These are phyloP conservation scores for Fallopia convolvulus DNA, from an alignment of 148 eudicot species.

Conservation along the genomic window DNA sequence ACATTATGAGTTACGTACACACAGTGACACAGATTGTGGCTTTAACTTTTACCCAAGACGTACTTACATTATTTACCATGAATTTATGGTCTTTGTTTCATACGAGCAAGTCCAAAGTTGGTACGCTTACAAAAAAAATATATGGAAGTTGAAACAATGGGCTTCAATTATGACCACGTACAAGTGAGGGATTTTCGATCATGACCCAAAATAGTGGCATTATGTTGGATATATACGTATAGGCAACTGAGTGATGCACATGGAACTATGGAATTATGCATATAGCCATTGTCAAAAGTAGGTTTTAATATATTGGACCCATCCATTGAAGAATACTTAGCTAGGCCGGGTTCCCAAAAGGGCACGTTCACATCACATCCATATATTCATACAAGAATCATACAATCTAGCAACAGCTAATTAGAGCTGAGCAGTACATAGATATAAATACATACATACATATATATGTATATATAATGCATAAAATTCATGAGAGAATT, in stretches of 20 bases:
- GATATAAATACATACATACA: no score
- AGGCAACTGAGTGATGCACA: not conserved
- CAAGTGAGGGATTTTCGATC: not conserved
- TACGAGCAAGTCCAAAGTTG: not conserved
- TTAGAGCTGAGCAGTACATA: not conserved
- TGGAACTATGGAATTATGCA: not conserved
- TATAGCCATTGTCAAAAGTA: not conserved
- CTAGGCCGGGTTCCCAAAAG: not conserved
- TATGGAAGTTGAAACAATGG: not conserved
- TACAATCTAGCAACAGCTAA: slow-evolving; percentile 16
- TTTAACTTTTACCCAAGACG: not conserved
- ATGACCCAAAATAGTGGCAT: not conserved
- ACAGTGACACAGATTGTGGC: no score
- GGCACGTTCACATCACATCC: not conserved
- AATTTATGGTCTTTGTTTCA: not conserved
- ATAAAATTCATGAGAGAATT: not conserved
- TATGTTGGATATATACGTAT: not conserved
- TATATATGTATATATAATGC: not conserved
- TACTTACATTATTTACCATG: not conserved
- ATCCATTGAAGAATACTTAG: not conserved
- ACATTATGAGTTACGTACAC: no score
- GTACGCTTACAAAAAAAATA: not conserved
- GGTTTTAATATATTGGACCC: slow-evolving; percentile 6
- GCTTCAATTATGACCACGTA: not conserved
- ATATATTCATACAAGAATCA: not conserved